Percentiles rank a stretch among this genome's conserved stretches.
These are phyloP conservation scores for Stephania japonica DNA, from an alignment of 164 flowering plant genomes.

Conservation along the genomic window DNA sequence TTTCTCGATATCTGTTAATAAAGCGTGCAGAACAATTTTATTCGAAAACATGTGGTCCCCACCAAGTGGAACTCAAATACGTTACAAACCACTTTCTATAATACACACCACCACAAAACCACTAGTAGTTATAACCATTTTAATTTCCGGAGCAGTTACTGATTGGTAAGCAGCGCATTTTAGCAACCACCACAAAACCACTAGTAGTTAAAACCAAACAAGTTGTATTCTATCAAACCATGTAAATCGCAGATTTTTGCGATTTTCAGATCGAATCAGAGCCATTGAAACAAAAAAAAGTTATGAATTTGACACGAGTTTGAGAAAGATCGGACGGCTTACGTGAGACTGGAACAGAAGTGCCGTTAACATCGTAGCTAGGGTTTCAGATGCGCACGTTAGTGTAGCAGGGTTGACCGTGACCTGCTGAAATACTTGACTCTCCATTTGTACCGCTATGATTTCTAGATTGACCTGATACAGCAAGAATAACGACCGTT, in stretches of 20 bases:
- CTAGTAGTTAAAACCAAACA: too few relatives aligned
- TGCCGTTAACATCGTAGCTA: conserved; percentile 19
- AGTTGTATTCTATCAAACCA: too few relatives aligned
- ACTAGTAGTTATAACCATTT: too few relatives aligned
- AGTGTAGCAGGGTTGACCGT: conserved; percentile 13
- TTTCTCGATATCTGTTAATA: neutral
- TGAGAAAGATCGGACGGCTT: neutral
- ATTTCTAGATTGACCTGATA: conserved; percentile 10
- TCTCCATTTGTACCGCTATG: conserved; percentile 27
- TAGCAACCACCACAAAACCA: conserved; percentile 8
- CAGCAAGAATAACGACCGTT: conserved; percentile 13
- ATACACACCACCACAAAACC: too few relatives aligned
- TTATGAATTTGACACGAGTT: too few relatives aligned
- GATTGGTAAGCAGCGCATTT: conserved; percentile 5
- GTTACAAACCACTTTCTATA: neutral
- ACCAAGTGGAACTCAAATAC: conserved; percentile 11
- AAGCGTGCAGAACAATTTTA: neutral
- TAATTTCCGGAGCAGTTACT: conserved; percentile 8
- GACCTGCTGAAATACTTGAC: conserved; percentile 17
- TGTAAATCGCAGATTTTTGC: neutral
- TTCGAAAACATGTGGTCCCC: neutral
- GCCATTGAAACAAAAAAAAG: neutral
- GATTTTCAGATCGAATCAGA: neutral
- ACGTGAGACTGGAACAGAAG: conserved; percentile 24
- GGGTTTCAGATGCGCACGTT: conserved; percentile 28